phyloP scores from a whole-genome alignment of 1,284 basidiomycete species.

The Puccinia brachypodii region DNA sequence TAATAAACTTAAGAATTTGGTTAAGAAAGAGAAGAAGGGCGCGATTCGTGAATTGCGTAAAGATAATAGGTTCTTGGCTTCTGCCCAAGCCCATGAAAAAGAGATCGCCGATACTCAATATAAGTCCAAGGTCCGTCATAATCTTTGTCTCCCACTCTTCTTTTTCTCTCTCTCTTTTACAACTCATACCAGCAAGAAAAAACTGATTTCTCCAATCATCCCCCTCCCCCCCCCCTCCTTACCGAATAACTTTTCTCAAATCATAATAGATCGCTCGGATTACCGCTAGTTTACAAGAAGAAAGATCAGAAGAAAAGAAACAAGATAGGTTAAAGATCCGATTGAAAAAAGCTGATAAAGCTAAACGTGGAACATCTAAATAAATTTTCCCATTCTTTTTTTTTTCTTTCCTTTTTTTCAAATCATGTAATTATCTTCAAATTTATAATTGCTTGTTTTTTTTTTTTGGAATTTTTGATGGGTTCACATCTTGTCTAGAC shows the following conservation, averaged over 20 bases:
- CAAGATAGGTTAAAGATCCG: conserved; percentile 67
- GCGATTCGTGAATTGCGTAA: conserved; percentile 94
- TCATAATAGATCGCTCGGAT: conserved; percentile 63
- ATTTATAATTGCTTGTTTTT: no score
- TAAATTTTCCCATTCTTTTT: neutral
- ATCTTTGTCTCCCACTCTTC: no score
- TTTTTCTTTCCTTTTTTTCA: no score
- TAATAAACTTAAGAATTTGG: conserved; percentile 79
- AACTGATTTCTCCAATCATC: neutral
- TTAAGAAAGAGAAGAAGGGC: conserved; percentile 95
- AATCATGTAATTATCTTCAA: no score
- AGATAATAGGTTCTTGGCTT: conserved; percentile 89
- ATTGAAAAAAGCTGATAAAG: conserved; percentile 51
- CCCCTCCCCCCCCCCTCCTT: no score
- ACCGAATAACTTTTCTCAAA: neutral
- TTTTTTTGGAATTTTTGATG: no score
- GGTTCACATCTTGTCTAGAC: no score
- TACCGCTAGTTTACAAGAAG: conserved; percentile 77
- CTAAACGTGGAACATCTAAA: conserved; percentile 18
- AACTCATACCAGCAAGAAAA: neutral
- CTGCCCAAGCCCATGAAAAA: conserved; percentile 78
- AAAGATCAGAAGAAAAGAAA: conserved; percentile 92
- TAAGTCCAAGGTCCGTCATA: conserved; percentile 57
- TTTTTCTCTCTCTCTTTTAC: neutral
- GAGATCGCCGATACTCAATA: conserved; percentile 75